Percentiles rank a stretch among this genome's conserved stretches.
phyloP scores from a whole-genome alignment of 2,329 filamentous ascomycete species.

The Calonectria hongkongensis region DNA sequence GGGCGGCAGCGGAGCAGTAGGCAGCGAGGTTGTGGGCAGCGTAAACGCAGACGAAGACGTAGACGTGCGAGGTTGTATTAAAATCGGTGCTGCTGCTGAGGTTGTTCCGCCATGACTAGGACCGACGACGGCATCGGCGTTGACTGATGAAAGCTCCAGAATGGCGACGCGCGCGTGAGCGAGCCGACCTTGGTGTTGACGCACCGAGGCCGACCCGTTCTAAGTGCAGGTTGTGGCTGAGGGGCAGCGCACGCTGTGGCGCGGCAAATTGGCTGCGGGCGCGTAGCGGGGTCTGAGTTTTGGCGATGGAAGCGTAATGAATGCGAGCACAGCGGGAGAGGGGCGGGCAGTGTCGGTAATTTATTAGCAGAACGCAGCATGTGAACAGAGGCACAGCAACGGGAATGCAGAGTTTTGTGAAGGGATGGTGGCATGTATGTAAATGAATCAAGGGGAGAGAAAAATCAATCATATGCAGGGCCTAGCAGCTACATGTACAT shows the following conservation, averaged over 20 bases:
- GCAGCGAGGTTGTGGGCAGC: background rate
- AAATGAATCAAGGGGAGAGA: slow-evolving; percentile 20
- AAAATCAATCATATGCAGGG: slow-evolving; percentile 24
- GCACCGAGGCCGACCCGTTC: slow-evolving; percentile 33
- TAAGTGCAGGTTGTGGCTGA: slow-evolving; percentile 35
- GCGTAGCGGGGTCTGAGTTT: slow-evolving; percentile 22
- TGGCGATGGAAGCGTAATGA: slow-evolving; percentile 25
- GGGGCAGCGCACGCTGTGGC: slow-evolving; percentile 20
- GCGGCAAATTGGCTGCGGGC: slow-evolving; percentile 20
- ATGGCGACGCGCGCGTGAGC: slow-evolving; percentile 22
- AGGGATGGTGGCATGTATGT: slow-evolving; percentile 4
- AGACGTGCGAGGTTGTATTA: background rate
- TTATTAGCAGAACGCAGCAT: slow-evolving; percentile 8
- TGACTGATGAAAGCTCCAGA: slow-evolving; percentile 19
- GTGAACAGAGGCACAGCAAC: background rate
- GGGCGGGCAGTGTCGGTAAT: slow-evolving; percentile 23
- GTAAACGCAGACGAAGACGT: background rate
- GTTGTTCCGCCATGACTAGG: slow-evolving; percentile 26
- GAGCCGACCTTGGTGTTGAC: slow-evolving; percentile 36
- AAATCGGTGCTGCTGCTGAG: background rate
- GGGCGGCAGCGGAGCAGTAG: background rate
- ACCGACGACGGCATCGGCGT: slow-evolving; percentile 17
- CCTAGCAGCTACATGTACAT: background rate
- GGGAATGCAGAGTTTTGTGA: slow-evolving; percentile 17
- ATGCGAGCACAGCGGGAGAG: slow-evolving; percentile 1